Conservation (phyloP, 495 filamentous ascomycete genomes). For the Hyaloscypha bicolor region DNA sequence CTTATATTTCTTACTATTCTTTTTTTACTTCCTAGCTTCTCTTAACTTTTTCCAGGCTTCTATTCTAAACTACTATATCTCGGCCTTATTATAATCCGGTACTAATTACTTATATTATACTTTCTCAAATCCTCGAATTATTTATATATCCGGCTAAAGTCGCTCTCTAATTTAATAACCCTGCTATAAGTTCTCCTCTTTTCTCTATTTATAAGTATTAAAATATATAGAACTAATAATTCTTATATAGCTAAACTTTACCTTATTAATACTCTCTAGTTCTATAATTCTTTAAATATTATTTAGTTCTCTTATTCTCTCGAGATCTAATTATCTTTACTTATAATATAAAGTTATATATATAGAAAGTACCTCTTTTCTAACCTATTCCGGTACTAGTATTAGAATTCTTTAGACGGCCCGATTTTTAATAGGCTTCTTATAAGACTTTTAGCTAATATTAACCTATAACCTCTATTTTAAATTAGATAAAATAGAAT, state of each 20-base stretch:
- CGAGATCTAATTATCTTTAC: slow-evolving; percentile 10
- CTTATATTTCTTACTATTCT: slow-evolving; percentile 14
- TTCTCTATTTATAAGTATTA: slow-evolving; percentile 18
- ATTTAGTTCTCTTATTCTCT: slow-evolving; percentile 6
- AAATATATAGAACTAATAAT: slow-evolving; percentile 1
- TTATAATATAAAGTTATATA: not conserved
- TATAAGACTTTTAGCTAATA: slow-evolving; percentile 2
- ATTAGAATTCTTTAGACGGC: slow-evolving; percentile 3
- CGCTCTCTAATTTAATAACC: slow-evolving; percentile 5
- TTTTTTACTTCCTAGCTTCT: slow-evolving; percentile 4
- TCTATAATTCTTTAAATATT: not conserved
- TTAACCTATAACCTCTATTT: not conserved
- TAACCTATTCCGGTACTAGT: too few relatives aligned
- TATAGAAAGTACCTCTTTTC: not conserved
- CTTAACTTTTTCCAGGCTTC: not conserved
- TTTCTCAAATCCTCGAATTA: slow-evolving; percentile 7
- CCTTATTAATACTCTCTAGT: slow-evolving; percentile 2
- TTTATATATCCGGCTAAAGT: not conserved
- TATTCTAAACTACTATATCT: not conserved
- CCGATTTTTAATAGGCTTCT: slow-evolving; percentile 6
- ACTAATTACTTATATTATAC: not conserved
- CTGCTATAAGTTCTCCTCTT: slow-evolving; percentile 13
- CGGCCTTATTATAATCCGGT: slow-evolving; percentile 9
- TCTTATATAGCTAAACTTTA: slow-evolving; percentile 11
- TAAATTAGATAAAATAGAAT: slow-evolving; percentile 2